Evolutionary conservation across 257 asterid species (phyloP), one percentile per base, ranked within the genome.

Genomic region (Salvia splendens): DNA sequence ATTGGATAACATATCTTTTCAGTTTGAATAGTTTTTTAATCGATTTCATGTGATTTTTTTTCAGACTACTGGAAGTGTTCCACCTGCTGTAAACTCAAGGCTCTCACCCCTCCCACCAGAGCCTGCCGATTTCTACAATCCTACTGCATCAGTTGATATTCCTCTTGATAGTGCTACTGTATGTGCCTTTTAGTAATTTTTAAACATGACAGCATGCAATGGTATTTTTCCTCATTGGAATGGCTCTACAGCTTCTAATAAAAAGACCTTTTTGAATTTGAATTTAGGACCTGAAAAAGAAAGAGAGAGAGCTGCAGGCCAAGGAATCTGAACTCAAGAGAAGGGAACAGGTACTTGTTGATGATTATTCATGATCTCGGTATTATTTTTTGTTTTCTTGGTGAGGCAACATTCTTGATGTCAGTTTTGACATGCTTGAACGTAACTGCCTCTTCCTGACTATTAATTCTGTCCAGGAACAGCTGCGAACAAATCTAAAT

Each of bases 81-180:
- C 99, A 65, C 81, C 97, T 38, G 96, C 75, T 15, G 68, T 97
- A 68, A 86, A 86, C 86, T 86, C 98, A 36, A 87, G 95, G 77
- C 94, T 93, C 69, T 82, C 96, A 47, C 99, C 97, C 53, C 97
- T 93, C 74, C 95, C 95, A 45, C 96, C 92, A 17, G 99, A 93
- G 71, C 99, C 97, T 72, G 96, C 96, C 36, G 97, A 80, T 76
- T 90, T 88, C 79, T 90, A 90, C 84, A 87, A 86, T 58, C 92
- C 95, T 64, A 78, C 90, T 46, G 97, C 95, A 0, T 61, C 97
- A 51, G 77, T 90, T 30, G 96, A 93, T 77, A 88, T 90, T 72
- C 97, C 99, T 64, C 95, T 90, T 15, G 95, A 93, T 73, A 82
- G 80, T 72, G 75, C 87, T 73, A 16, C 86, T 74, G 99, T 93